Evolutionary conservation across 192 early-diverging fungal species (phyloP), one percentile per base, ranked within the genome.

Genomic region (Coemansia sp.): DNA sequence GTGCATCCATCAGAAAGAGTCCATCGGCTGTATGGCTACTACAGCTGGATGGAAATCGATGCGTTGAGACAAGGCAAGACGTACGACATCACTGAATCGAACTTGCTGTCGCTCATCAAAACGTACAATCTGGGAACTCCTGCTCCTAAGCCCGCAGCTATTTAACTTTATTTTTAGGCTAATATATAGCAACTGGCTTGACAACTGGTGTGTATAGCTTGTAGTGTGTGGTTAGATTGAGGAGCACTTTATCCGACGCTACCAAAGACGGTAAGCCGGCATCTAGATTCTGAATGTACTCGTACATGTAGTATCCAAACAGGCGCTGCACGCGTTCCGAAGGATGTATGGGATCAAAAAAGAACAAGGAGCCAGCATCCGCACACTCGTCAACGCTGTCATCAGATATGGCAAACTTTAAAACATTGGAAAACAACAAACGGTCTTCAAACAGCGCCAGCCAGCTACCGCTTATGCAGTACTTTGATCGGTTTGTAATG

Each of bases 271-370:
- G 23, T 4, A 11, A 10, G 4, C 11, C 11, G 14, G 23, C 23
- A 41, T 23, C 6, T 21, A 53, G n/a, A 0, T 4, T 18, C 16
- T 56, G 4, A 31, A 56, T 44, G 5, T 44, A 42, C 44, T 56
- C 11, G 18, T 12, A 56, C 42, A 56, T 20, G 10, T 57, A 58
- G 21, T 68, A 75, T 5, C 60, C 71, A 55, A 75, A 75, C 11
- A 75, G 42, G 3, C 71, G 47, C 11, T 75, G 71, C 0, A 75
- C 60, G 7, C 61, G 65, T 18, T 68, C 71, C 18, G 64, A 45
- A 0, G 71, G 71, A 23, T 75, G 71, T 3, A 68, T 62, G 0
- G 71, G 71, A 11, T 75, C 71, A 40, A 67, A 61, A 31, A 64
- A 75, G 32, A 59, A 75, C 0, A 45, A 23, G 0, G 42, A 38